Conservation (phyloP, 2,329 filamentous ascomycete species). For the Madurella fahalii region DNA sequence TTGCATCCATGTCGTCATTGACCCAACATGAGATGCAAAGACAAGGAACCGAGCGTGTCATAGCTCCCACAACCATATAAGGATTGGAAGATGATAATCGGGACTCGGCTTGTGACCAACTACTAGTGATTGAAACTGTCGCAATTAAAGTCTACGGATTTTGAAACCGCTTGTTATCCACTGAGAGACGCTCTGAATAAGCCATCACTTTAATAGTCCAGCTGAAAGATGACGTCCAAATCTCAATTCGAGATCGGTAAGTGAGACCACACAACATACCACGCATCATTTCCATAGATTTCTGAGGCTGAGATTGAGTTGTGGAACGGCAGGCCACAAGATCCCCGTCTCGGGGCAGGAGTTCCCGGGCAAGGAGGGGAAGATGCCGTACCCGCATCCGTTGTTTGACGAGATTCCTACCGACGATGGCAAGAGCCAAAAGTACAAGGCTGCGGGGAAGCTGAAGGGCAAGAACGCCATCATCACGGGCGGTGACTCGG, state of each 20-base stretch:
- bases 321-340: constrained; percentile 31
- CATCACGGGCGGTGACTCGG: constrained; percentile 77
- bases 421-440: constrained; percentile 61
- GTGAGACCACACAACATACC: constrained; percentile 4
- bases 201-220: not conserved
- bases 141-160: no score
- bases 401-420: constrained; percentile 63
- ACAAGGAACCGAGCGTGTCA: not conserved
- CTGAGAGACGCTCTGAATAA: no score
- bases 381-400: constrained; percentile 53
- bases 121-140: no score
- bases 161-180: no score
- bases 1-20: not conserved
- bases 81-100: not conserved
- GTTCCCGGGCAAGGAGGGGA: constrained; percentile 41
- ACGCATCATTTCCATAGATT: not conserved
- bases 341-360: constrained; percentile 39
- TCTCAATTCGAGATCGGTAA: constrained; percentile 35
- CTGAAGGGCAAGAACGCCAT: constrained; percentile 70
- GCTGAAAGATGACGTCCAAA: constrained; percentile 25
- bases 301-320: not conserved
- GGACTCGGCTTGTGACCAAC: no score
- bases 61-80: not conserved
- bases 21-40: not conserved
- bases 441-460: constrained; percentile 72